phyloP scores from a whole-genome alignment of 2,329 filamentous ascomycete species.

The Fusarium globosum region DNA sequence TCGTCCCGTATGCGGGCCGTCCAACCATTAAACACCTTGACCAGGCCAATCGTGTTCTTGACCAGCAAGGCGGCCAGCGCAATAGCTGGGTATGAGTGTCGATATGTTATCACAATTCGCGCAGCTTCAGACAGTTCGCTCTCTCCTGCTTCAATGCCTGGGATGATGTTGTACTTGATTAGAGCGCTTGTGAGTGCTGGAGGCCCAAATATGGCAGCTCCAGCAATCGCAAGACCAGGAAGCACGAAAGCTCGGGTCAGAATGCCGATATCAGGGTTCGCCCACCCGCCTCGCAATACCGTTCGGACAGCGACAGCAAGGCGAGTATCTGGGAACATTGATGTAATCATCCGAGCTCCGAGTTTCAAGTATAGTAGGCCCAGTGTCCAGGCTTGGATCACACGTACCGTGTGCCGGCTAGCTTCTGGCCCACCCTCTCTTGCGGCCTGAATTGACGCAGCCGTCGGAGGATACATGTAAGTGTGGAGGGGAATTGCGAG shows the following conservation, averaged over 20 bases:
- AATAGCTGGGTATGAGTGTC: slow-evolving; percentile 76
- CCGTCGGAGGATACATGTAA: slow-evolving; percentile 66
- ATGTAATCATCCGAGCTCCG: slow-evolving; percentile 73
- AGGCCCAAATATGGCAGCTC: slow-evolving; percentile 72
- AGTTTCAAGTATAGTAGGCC: slow-evolving; percentile 92
- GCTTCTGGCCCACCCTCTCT: slow-evolving; percentile 41
- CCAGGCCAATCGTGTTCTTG: slow-evolving; percentile 60
- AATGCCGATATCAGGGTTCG: slow-evolving; percentile 80
- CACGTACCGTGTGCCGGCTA: slow-evolving; percentile 76
- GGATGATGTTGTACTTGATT: slow-evolving; percentile 42
- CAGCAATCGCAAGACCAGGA: slow-evolving; percentile 73
- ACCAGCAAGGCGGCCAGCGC: slow-evolving; percentile 61
- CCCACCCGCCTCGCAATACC: slow-evolving; percentile 78
- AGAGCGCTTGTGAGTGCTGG: slow-evolving; percentile 62
- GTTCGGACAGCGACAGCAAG: slow-evolving; percentile 79
- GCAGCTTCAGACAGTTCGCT: slow-evolving; percentile 45
- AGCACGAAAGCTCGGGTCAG: slow-evolving; percentile 90
- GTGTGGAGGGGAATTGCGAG: slow-evolving; percentile 87
- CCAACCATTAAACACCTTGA: slow-evolving; percentile 77
- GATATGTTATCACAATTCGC: slow-evolving; percentile 56
- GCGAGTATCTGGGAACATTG: slow-evolving; percentile 75
- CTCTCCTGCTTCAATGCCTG: slow-evolving; percentile 28
- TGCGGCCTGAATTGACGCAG: slow-evolving; percentile 44
- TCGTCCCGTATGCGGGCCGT: slow-evolving; percentile 87
- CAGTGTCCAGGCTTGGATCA: slow-evolving; percentile 94